Base-by-base conservation (phyloP, 1,139 yeast genomes). In the Groenewaldozyma auringiensis region DNA sequence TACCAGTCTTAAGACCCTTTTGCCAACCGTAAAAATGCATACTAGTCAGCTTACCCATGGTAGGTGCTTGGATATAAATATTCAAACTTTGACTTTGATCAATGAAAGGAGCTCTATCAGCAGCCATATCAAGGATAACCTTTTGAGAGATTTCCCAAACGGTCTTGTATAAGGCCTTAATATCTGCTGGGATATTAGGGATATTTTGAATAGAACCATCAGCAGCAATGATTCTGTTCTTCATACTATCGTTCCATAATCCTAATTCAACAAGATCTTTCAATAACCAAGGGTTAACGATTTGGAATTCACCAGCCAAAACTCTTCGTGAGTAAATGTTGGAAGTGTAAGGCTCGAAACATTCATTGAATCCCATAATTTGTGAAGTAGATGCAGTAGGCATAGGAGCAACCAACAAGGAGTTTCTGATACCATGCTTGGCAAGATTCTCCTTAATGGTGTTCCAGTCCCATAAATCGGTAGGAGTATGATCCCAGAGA, bases 11-110 rank as follows among this genome's bases (percentile, higher is more conserved):
- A 63, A 92, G 76, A 40, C 97, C 98, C 71, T 82, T 84, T 67
- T 83, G 83, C 97, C 97, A 92, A 40, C 96, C 95, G 64, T 89
- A 87, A 71, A 92, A 92, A 67, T 92, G 97, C 94, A 89, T 89
- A 59, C 89, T 78, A n/a, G 97, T 89, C 54, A 92, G 74, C 65
- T 89, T 89, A 52, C 95, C 94, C 81, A 85, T 81, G 1, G 96
- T 85, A 43, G 96, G 96, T 47, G 81, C 78, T 63, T 77, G 80
- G 65, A 89, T 73, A 69, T 85, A 84, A 56, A 89, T 79, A 66
- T 89, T 92, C 75, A 92, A 72, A 46, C 94, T 81, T 69, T 92
- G 97, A 52, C 94, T 85, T 67, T 92, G 98, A 66, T 92, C 98
- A 61, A 92, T 82, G 68, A 79, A 92, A 25, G 94, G 87, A 40